A percentile compares a stretch with the other conserved stretches of the same genome.
phyloP scores from a whole-genome alignment of 768 basidiomycete genomes.

The Suillus americanus region DNA sequence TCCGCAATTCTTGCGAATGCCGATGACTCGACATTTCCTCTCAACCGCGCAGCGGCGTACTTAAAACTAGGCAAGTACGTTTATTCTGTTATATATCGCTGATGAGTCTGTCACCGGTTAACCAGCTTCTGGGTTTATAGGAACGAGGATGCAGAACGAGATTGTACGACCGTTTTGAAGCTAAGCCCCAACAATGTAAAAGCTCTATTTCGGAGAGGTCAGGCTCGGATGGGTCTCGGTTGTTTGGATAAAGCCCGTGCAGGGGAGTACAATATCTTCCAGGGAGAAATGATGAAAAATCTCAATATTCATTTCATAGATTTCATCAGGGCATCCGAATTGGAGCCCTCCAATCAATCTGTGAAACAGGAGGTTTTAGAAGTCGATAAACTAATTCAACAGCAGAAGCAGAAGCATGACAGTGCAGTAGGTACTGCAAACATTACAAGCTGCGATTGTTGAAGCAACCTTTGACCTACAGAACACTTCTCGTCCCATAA shows the following conservation, averaged over 20 bases:
- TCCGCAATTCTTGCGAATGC: constrained; percentile 72
- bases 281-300: neutral
- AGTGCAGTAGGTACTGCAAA: constrained; percentile 21
- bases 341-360: constrained; percentile 65
- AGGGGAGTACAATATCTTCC: constrained; percentile 38
- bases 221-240: constrained; percentile 62
- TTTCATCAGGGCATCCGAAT: constrained; percentile 50
- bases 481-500: constrained; percentile 13
- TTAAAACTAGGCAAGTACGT: constrained; percentile 94
- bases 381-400: constrained; percentile 40
- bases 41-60: constrained; percentile 91
- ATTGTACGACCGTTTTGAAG: constrained; percentile 66
- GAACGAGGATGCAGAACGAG: constrained; percentile 76
- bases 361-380: constrained; percentile 63
- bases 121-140: constrained; percentile 36
- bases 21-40: constrained; percentile 71
- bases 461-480: neutral
- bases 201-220: constrained; percentile 74
- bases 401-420: constrained; percentile 28
- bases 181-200: constrained; percentile 68
- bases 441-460: neutral
- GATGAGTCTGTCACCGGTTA: neutral
- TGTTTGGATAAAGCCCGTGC: constrained; percentile 56
- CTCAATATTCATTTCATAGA: constrained; percentile 43
- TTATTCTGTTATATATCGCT: constrained; percentile 6